A percentile compares a stretch with the other conserved stretches of the same genome.
Evolutionary conservation across 1,139 yeast genomes (phyloP).

Genomic region (Kodamaea suecica): DNA sequence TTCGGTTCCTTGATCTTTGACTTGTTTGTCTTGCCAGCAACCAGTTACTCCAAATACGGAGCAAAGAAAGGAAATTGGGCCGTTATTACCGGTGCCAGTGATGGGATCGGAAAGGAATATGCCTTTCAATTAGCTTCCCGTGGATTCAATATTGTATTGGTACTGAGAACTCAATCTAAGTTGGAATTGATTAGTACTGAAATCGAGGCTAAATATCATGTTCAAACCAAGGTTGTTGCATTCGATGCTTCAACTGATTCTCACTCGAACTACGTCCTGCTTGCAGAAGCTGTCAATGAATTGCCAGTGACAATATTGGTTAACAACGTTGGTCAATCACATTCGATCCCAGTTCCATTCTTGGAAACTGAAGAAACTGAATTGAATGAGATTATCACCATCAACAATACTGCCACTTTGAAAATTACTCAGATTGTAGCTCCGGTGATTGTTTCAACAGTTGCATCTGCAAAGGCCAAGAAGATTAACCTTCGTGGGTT

Average conservation of each 20-base stretch:
- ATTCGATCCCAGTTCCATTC: conserved; percentile 92
- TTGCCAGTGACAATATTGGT: conserved; percentile 70
- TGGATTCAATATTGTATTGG: conserved; percentile 79
- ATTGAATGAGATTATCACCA: conserved; percentile 71
- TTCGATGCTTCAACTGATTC: conserved; percentile 71
- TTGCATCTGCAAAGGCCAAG: conserved; percentile 26
- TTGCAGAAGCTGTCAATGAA: conserved; percentile 47
- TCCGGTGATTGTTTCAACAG: conserved; percentile 62
- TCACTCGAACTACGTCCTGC: conserved; percentile 48
- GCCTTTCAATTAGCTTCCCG: conserved; percentile 79
- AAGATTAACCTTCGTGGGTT: conserved; percentile 55
- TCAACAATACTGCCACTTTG: conserved; percentile 83
- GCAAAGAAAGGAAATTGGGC: conserved; percentile 69
- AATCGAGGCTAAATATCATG: conserved; percentile 56
- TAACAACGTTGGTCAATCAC: conserved; percentile 94
- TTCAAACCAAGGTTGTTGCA: conserved; percentile 65
- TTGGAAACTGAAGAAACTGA: conserved; percentile 73
- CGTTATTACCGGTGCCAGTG: conserved; percentile 93
- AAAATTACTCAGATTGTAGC: conserved; percentile 74
- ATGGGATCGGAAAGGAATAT: conserved; percentile 94
- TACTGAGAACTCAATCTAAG: conserved; percentile 81
- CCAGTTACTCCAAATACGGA: conserved; percentile 69
- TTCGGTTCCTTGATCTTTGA: conserved; percentile 49
- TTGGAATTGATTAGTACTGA: conserved; percentile 66
- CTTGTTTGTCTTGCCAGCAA: conserved; percentile 61